Percentiles rank a stretch among this genome's conserved stretches.
These are phyloP conservation scores for Vitis rotundifolia DNA, from an alignment of 164 flowering plant genomes.

Conservation along the genomic window DNA sequence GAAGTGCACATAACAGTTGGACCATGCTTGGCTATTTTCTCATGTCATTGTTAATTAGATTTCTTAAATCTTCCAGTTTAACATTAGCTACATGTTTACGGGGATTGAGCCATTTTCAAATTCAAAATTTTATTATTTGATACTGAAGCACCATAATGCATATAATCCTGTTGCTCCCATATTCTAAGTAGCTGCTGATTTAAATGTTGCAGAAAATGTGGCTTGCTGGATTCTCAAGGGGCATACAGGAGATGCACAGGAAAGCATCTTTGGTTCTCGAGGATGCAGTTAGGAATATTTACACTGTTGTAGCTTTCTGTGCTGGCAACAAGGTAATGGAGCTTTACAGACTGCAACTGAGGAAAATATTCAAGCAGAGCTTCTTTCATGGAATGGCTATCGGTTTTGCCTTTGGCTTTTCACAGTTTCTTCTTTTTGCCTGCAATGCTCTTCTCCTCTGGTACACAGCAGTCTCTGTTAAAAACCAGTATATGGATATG, in stretches of 20 bases:
- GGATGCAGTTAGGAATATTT: slow-evolving; percentile 97
- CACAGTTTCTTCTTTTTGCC: slow-evolving; percentile 97
- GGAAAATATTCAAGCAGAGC: slow-evolving; percentile 72
- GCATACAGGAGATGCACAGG: slow-evolving; percentile 97
- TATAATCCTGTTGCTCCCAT: neutral
- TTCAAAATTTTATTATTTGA: neutral
- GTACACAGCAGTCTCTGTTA: slow-evolving; percentile 75
- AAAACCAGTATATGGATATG: slow-evolving; percentile 37
- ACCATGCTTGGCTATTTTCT: no score
- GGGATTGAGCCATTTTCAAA: neutral
- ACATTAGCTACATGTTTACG: no score
- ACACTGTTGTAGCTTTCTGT: slow-evolving; percentile 97
- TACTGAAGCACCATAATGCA: neutral
- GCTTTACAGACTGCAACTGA: slow-evolving; percentile 77
- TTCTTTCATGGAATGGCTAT: slow-evolving; percentile 89
- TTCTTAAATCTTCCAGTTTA: no score
- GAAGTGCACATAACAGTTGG: no score
- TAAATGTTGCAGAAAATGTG: slow-evolving; percentile 76
- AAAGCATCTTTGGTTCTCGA: slow-evolving; percentile 96
- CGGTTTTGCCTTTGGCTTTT: slow-evolving; percentile 91
- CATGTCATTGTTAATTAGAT: no score
- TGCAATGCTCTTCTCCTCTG: slow-evolving; percentile 96
- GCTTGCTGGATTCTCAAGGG: slow-evolving; percentile 98
- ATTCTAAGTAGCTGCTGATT: neutral
- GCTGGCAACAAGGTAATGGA: slow-evolving; percentile 98